Conservation (phyloP, 495 filamentous ascomycete genomes). For the Hypoxylon cercidicola region DNA sequence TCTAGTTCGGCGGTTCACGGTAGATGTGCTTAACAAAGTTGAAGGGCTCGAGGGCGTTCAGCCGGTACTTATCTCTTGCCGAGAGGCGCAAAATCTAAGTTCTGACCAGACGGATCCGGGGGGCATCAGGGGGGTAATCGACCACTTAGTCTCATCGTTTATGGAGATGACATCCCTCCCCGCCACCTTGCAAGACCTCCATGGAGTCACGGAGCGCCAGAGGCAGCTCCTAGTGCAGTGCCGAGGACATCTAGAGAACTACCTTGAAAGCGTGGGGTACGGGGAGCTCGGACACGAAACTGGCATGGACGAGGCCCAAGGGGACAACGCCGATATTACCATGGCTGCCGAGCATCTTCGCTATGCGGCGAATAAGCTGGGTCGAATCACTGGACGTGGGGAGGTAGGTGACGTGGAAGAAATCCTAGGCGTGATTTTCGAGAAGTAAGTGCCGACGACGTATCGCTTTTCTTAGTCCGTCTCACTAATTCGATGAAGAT, state of each 20-base stretch:
- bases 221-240: constrained; percentile 81
- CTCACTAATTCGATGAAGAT: constrained; percentile 43
- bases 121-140: constrained; percentile 73
- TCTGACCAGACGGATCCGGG: constrained; percentile 65
- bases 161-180: constrained; percentile 73
- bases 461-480: constrained; percentile 6
- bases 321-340: constrained; percentile 76
- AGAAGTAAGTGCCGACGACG: constrained; percentile 72
- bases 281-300: constrained; percentile 44
- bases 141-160: constrained; percentile 74
- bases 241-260: constrained; percentile 72
- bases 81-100: constrained; percentile 46
- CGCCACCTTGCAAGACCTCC: constrained; percentile 75
- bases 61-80: constrained; percentile 44
- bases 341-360: constrained; percentile 92
- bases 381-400: constrained; percentile 87
- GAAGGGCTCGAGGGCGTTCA: constrained; percentile 38
- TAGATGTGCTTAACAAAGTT: constrained; percentile 46
- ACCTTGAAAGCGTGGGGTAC: constrained; percentile 62
- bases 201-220: constrained; percentile 92
- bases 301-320: constrained; percentile 46
- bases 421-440: constrained; percentile 95
- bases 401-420: constrained; percentile 94
- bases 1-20: constrained; percentile 48
- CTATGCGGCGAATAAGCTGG: constrained; percentile 79